Conservation (phyloP, 257 asterid genomes). For the Solanum dulcamara region DNA sequence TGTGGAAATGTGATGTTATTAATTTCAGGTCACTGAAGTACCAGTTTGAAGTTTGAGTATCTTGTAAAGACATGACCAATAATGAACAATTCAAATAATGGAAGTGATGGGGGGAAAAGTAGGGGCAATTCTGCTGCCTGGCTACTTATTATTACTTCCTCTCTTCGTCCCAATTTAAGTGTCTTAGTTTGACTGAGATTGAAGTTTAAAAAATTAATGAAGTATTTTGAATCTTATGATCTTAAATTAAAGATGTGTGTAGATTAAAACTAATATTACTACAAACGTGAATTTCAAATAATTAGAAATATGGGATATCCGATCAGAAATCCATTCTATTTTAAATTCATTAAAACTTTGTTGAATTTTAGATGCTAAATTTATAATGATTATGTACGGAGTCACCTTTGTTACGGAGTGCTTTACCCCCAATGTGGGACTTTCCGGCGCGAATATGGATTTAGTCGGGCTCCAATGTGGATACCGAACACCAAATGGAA, state of each 20-base stretch:
- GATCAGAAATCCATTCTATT: too few relatives aligned
- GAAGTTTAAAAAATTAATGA: not conserved
- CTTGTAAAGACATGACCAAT: not conserved
- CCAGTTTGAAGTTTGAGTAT: not conserved
- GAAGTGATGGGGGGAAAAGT: not conserved
- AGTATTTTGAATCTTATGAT: rapidly evolving
- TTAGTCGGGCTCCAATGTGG: too few relatives aligned
- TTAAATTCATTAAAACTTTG: too few relatives aligned
- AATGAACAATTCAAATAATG: not conserved
- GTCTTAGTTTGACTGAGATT: not conserved
- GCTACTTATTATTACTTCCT: not conserved
- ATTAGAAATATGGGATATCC: not conserved
- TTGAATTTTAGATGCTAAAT: too few relatives aligned
- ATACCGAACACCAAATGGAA: too few relatives aligned
- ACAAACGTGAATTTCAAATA: not conserved
- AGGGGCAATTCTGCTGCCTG: not conserved
- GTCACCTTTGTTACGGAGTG: too few relatives aligned
- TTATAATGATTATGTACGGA: too few relatives aligned
- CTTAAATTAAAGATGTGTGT: not conserved
- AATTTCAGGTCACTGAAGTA: not conserved
- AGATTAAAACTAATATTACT: not conserved
- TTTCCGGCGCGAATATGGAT: too few relatives aligned
- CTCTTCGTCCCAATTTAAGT: not conserved
- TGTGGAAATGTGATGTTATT: not conserved
- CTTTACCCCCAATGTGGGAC: too few relatives aligned